Percentiles rank a stretch among this genome's conserved stretches.
Evolutionary conservation across 2,329 filamentous ascomycete genomes (phyloP).

Genomic region (Torrubiellomyces zombiae): DNA sequence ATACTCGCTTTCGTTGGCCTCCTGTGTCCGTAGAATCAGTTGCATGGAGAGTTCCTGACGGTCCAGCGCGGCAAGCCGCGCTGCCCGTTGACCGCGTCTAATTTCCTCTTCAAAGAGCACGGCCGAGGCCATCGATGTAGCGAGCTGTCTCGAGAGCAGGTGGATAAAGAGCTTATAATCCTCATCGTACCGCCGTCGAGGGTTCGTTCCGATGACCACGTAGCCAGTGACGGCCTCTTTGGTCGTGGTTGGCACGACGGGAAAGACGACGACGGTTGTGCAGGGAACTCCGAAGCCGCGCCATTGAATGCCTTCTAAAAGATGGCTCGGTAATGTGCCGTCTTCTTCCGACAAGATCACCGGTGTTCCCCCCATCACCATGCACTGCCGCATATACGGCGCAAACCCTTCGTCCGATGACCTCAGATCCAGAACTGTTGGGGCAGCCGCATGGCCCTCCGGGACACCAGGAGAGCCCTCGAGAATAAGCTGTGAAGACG

Average conservation of each 20-base stretch:
- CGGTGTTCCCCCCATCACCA: constrained; percentile 45
- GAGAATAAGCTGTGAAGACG: constrained; percentile 47
- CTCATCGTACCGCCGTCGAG: constrained; percentile 60
- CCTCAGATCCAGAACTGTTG: constrained; percentile 49
- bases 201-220: constrained; percentile 63
- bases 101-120: constrained; percentile 77
- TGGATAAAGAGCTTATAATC: constrained; percentile 68
- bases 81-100: constrained; percentile 53
- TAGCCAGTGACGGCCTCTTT: constrained; percentile 62
- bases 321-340: constrained; percentile 43
- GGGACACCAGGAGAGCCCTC: constrained; percentile 59
- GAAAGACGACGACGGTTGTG: constrained; percentile 56
- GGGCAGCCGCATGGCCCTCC: constrained; percentile 41
- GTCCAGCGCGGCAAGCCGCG: constrained; percentile 58
- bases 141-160: constrained; percentile 56
- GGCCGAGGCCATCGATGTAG: constrained; percentile 65
- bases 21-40: constrained; percentile 45
- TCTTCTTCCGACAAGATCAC: constrained; percentile 51
- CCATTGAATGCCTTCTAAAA: constrained; percentile 53
- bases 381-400: constrained; percentile 59
- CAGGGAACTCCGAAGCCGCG: constrained; percentile 57
- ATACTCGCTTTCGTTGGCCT: constrained; percentile 52
- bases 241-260: constrained; percentile 57
- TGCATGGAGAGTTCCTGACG: constrained; percentile 64
- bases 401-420: constrained; percentile 58